Evolutionary conservation across 768 basidiomycete genomes (phyloP).

Genomic region (Russula virescens): DNA sequence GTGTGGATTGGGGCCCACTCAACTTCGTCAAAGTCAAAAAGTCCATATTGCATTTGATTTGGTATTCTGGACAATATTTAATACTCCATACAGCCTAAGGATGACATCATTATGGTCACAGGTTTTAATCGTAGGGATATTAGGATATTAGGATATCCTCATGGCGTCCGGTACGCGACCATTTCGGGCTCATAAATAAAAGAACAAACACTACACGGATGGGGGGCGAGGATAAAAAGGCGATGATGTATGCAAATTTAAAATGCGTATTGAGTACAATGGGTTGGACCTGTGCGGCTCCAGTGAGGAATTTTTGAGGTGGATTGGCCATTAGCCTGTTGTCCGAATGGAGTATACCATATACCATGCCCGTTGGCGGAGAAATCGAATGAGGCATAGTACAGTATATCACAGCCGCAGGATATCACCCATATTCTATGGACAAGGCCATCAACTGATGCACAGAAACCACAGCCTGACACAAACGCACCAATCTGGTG

Average conservation of each 20-base stretch:
- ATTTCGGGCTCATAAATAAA: neutral
- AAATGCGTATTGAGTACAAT: neutral
- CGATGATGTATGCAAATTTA: neutral
- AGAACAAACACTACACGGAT: neutral
- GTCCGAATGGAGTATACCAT: neutral
- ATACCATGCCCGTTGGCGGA: neutral
- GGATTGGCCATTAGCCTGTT: neutral
- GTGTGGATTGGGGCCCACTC: no score
- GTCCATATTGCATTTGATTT: no score
- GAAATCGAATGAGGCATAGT: neutral
- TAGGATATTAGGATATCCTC: neutral
- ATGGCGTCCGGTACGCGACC: no score
- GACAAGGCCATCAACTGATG: neutral
- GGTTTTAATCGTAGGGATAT: no score
- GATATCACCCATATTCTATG: slow-evolving; percentile 5
- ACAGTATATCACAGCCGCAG: neutral
- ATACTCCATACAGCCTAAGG: no score
- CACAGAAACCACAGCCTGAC: neutral
- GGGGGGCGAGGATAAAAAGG: neutral
- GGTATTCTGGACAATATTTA: no score
- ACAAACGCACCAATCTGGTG: slow-evolving; percentile 8
- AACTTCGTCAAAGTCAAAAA: no score
- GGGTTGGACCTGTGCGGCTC: neutral
- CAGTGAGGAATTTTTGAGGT: neutral
- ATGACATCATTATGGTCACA: no score